Evolutionary conservation across 176 grass and related monocot genomes (phyloP), one percentile per base, ranked within the genome.

Genomic region (Ampelocalamus luodianensis): DNA sequence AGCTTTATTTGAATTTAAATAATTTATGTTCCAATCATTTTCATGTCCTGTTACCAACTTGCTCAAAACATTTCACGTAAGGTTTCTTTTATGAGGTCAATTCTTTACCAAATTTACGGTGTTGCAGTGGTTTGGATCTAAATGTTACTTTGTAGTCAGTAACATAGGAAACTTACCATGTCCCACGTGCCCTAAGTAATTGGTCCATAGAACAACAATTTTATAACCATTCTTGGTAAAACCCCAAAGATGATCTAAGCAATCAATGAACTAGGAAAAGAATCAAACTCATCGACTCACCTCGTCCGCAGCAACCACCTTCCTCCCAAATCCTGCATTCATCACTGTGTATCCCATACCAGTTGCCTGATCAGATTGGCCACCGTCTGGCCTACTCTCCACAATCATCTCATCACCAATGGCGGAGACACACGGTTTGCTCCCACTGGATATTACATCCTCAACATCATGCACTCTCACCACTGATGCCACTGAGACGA

Each of bases 351-450:
- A 13, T 10, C n/a, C 62, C 14, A 38, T 22, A 75, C 14, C 49
- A 80, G 58, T 65, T 68, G 26, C 55, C 74, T 65, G n/a, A 54
- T 71, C 11, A 53, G 44, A 22, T 43, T 72, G 45, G 18, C 53
- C 23, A 76, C 38, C 34, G 53, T 43, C 60, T 42, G 60, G n/a
- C 46, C 5, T 32, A 29, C 72, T 60, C n/a, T 76, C 3, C 1
- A 42, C 61, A 38, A 3, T 37, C 16, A 26, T 43, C 20, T 60
- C 68, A 60, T 80, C 76, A 2, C 61, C 69, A n/a, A 74, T 12
- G 39, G 38, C 32, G 37, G 82, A 67, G 20, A 65, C n/a, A 65
- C 65, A 63, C 13, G 23, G 23, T 37, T 58, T 72, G 27, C 26
- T 61, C 56, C 46, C 45, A 46, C 18, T 84, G 5, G 67, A 72